These are phyloP conservation scores for Cladorrhinum sp. DNA, from an alignment of 2,329 filamentous ascomycete genomes.

Conservation along the genomic window DNA sequence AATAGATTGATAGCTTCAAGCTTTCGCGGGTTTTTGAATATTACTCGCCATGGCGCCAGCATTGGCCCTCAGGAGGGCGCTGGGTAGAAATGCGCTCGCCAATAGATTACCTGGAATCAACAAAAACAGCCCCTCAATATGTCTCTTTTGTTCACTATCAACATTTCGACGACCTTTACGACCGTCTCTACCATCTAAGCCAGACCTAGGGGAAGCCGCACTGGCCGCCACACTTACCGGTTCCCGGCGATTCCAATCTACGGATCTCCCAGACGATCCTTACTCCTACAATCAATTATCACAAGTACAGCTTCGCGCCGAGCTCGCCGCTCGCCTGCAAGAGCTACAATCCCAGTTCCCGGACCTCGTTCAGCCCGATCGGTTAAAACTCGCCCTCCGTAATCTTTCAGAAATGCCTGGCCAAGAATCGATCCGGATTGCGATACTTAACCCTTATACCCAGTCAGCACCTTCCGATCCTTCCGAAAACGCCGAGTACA, in stretches of 20 bases:
- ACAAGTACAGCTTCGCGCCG: conserved; percentile 37
- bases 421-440: conserved; percentile 56
- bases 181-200: neutral
- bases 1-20: neutral
- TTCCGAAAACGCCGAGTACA: too few species aligned
- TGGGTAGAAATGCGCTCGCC: conserved; percentile 21
- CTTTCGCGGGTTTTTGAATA: neutral
- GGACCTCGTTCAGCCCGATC: conserved; percentile 63
- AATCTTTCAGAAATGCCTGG: conserved; percentile 58
- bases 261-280: conserved; percentile 10
- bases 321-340: conserved; percentile 58
- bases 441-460: conserved; percentile 50
- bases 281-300: conserved; percentile 2
- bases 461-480: conserved; percentile 38
- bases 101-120: neutral
- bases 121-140: conserved; percentile 23
- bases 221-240: neutral
- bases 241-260: conserved; percentile 28
- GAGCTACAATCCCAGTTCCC: conserved; percentile 60
- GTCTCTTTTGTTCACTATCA: conserved; percentile 34
- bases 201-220: neutral
- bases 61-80: conserved; percentile 29
- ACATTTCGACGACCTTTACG: conserved; percentile 13
- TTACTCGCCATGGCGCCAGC: conserved; percentile 32
- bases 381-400: conserved; percentile 67